Evolutionary conservation across 1,139 yeast species (phyloP).

Genomic region (Cylindricascospora bacillispora): DNA sequence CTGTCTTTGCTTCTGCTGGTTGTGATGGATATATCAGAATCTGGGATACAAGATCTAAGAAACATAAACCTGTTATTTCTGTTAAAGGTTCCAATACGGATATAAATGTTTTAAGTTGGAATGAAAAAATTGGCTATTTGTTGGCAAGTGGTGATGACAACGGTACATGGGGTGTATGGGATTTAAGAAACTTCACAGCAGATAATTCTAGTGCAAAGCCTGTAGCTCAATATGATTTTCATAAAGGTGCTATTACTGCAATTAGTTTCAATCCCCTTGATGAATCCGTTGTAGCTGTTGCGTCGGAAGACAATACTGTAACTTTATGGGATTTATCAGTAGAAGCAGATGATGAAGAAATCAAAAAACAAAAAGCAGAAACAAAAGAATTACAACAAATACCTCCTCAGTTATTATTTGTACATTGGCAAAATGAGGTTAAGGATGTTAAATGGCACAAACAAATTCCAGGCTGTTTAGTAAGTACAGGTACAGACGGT

Average conservation of each 20-base stretch:
- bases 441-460: slow-evolving; percentile 97
- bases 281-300: slow-evolving; percentile 89
- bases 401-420: slow-evolving; percentile 92
- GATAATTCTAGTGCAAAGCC: slow-evolving; percentile 46
- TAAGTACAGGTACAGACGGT: slow-evolving; percentile 93
- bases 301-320: slow-evolving; percentile 92
- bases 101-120: slow-evolving; percentile 95
- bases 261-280: slow-evolving; percentile 92
- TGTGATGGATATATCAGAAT: slow-evolving; percentile 84
- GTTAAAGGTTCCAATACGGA: slow-evolving; percentile 77
- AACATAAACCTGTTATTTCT: slow-evolving; percentile 80
- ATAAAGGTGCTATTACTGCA: slow-evolving; percentile 83
- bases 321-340: slow-evolving; percentile 96
- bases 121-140: slow-evolving; percentile 70
- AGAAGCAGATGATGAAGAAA: slow-evolving; percentile 93
- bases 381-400: slow-evolving; percentile 73
- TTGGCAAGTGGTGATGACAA: slow-evolving; percentile 96
- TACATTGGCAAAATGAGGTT: slow-evolving; percentile 96
- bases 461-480: slow-evolving; percentile 92
- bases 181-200: slow-evolving; percentile 70
- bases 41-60: slow-evolving; percentile 94
- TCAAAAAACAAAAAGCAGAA: slow-evolving; percentile 56
- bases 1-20: slow-evolving; percentile 91
- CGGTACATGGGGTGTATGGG: slow-evolving; percentile 98
- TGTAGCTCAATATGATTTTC: slow-evolving; percentile 91